Conservation (phyloP, 2,329 filamentous ascomycete species). For the Raffaelea ambrosiae region DNA sequence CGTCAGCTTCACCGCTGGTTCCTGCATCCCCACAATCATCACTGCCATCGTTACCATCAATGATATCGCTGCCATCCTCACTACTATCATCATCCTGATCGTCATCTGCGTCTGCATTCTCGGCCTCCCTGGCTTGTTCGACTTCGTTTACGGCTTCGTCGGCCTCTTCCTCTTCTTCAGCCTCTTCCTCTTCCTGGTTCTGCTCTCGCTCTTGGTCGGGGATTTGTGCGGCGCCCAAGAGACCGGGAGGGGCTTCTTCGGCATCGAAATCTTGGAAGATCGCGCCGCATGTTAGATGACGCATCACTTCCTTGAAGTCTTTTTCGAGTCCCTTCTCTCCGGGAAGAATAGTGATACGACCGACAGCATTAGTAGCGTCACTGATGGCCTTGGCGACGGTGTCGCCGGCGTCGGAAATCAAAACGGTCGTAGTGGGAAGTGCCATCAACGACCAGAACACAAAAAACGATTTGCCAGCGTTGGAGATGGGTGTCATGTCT, state of each 20-base stretch:
- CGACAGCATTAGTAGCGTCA: conserved; percentile 46
- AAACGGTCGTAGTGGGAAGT: conserved; percentile 78
- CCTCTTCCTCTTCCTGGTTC: conserved; percentile 15
- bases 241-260: conserved; percentile 30
- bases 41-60: not conserved
- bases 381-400: conserved; percentile 62
- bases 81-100: conserved; percentile 8
- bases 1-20: not conserved
- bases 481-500: conserved; percentile 67
- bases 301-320: conserved; percentile 34
- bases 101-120: conserved; percentile 8
- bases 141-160: conserved; percentile 18
- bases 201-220: conserved; percentile 9
- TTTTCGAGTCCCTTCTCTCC: conserved; percentile 40
- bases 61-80: not conserved
- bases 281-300: conserved; percentile 32
- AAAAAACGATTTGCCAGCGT: conserved; percentile 75
- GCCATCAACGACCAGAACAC: conserved; percentile 88
- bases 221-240: conserved; percentile 28
- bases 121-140: conserved; percentile 16
- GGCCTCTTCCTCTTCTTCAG: conserved; percentile 15
- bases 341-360: conserved; percentile 52
- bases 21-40: too few species aligned
- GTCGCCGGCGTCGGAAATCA: conserved; percentile 76
- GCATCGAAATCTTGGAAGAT: conserved; percentile 26